Conservation (phyloP, 2,329 filamentous ascomycete genomes). For the Raffaelea deltoideospora region DNA sequence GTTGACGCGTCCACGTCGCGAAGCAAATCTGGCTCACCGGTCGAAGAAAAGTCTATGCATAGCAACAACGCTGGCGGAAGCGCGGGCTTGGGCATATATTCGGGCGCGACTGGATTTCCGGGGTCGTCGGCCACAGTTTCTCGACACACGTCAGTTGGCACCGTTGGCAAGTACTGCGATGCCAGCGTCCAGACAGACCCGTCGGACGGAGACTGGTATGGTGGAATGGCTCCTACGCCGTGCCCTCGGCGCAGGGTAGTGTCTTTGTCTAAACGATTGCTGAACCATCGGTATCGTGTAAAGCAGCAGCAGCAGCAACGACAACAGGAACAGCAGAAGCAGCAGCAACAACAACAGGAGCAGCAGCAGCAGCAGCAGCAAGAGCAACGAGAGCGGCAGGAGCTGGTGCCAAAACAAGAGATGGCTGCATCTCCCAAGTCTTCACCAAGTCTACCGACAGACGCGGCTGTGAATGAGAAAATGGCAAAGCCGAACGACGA, state of each 20-base stretch:
- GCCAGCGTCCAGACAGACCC: constrained; percentile 39
- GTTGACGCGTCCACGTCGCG: constrained; percentile 37
- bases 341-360: neutral
- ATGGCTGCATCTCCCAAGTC: too few species aligned
- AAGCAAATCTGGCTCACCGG: constrained; percentile 38
- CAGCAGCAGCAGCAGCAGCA: neutral
- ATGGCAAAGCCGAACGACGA: too few species aligned
- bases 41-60: constrained; percentile 24
- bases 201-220: constrained; percentile 38
- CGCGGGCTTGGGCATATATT: too few species aligned
- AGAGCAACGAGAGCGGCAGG: neutral
- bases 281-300: constrained; percentile 28
- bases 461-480: too few species aligned
- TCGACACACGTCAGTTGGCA: constrained; percentile 22
- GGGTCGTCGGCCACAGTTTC: constrained; percentile 16
- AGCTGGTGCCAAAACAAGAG: too few species aligned
- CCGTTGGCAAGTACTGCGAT: constrained; percentile 31
- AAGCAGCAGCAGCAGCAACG: neutral
- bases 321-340: neutral
- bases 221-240: constrained; percentile 18
- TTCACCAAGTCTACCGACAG: too few species aligned
- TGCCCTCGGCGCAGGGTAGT: constrained; percentile 33
- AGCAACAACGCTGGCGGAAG: constrained; percentile 9
- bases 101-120: neutral
- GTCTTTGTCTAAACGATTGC: constrained; percentile 35